These are phyloP conservation scores for Aureobasidium sp. DNA, from an alignment of 2,329 filamentous ascomycete species.

Conservation along the genomic window DNA sequence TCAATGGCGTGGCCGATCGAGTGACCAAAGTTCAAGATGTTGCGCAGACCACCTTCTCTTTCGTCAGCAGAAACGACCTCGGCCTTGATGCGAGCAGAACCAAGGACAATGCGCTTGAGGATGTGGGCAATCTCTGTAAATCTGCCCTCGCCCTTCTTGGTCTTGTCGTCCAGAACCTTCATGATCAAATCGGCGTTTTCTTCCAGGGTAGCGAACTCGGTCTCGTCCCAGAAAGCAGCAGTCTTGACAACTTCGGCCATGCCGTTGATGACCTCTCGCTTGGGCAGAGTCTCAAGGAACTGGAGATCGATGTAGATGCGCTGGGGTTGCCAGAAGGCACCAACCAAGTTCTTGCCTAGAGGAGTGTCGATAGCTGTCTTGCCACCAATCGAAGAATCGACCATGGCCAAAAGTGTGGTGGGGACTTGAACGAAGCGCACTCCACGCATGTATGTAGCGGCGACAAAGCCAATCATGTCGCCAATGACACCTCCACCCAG, in stretches of 20 bases:
- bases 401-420: slow-evolving; percentile 91
- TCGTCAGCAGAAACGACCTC: slow-evolving; percentile 92
- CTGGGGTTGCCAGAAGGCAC: slow-evolving; percentile 92
- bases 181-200: slow-evolving; percentile 72
- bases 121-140: slow-evolving; percentile 58
- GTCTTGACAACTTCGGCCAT: slow-evolving; percentile 90
- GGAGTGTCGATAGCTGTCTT: slow-evolving; percentile 98
- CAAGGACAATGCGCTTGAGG: slow-evolving; percentile 63
- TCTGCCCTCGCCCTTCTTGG: slow-evolving; percentile 49
- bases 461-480: slow-evolving; percentile 95
- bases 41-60: slow-evolving; percentile 85
- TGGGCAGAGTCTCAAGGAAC: slow-evolving; percentile 84
- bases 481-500: slow-evolving; percentile 95
- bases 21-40: slow-evolving; percentile 94
- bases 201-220: slow-evolving; percentile 79
- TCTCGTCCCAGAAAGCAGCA: slow-evolving; percentile 88
- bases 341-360: slow-evolving; percentile 90
- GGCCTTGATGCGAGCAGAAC: slow-evolving; percentile 88
- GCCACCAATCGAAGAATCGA: slow-evolving; percentile 95
- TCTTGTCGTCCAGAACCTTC: slow-evolving; percentile 56
- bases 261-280: slow-evolving; percentile 92
- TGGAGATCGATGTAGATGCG: slow-evolving; percentile 90
- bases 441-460: slow-evolving; percentile 96
- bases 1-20: slow-evolving; percentile 97
- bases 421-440: slow-evolving; percentile 95